Conservation (phyloP, 805 yeast species). For the Yamadazyma sp. region DNA sequence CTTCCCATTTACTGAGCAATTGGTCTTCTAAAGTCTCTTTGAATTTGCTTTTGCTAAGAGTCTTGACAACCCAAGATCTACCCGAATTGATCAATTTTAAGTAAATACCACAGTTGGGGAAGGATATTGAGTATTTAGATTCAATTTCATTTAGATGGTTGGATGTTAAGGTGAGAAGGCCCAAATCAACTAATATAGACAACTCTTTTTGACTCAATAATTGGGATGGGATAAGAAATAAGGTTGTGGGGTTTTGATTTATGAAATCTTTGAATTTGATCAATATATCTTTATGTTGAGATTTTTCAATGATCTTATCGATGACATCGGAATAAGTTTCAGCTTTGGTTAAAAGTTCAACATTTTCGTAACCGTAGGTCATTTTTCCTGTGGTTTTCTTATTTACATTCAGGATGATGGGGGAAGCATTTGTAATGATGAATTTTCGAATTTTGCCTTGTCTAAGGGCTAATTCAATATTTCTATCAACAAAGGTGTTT, state of each 20-base stretch:
- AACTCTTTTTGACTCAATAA: constrained; percentile 25
- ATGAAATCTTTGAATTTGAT: constrained; percentile 21
- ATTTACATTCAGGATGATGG: constrained; percentile 38
- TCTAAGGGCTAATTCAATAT: constrained; percentile 34
- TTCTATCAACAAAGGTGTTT: constrained; percentile 48
- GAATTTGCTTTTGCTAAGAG: constrained; percentile 32
- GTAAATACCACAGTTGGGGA: constrained; percentile 51
- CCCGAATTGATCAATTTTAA: constrained; percentile 44
- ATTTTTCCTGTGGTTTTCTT: constrained; percentile 33
- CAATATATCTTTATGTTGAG: constrained; percentile 15
- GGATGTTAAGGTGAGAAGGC: constrained; percentile 44
- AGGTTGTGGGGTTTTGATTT: constrained; percentile 22
- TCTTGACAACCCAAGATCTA: constrained; percentile 41
- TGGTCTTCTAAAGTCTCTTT: constrained; percentile 44
- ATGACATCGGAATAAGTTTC: constrained; percentile 21
- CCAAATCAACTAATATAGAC: constrained; percentile 33
- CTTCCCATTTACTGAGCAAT: constrained; percentile 45
- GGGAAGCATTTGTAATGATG: constrained; percentile 42
- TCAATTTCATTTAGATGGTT: constrained; percentile 44
- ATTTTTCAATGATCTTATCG: constrained; percentile 7
- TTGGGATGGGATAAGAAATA: constrained; percentile 22
- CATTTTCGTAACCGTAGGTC: constrained; percentile 42
- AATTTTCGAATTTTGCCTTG: constrained; percentile 37
- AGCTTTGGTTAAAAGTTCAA: constrained; percentile 32
- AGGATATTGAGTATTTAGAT: constrained; percentile 36